These are phyloP conservation scores for Endogone sp. DNA, from an alignment of 192 early-diverging fungal genomes.

Conservation along the genomic window DNA sequence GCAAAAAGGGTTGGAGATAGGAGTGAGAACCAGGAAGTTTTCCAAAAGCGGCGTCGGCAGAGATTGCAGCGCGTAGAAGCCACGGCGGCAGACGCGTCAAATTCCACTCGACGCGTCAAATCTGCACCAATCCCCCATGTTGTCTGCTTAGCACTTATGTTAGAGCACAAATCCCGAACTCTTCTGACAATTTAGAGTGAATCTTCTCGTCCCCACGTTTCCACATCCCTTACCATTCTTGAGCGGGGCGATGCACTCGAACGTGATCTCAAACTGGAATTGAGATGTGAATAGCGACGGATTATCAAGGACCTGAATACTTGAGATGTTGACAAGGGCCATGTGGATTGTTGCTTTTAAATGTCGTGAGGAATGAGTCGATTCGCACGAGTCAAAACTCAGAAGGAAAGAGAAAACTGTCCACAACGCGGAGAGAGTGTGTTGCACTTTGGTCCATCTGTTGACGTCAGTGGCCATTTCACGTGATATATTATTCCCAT, in stretches of 20 bases:
- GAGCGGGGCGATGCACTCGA: conserved; percentile 88
- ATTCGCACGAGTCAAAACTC: not conserved
- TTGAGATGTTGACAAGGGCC: conserved; percentile 77
- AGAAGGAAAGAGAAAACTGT: not conserved
- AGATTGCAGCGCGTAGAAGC: not conserved
- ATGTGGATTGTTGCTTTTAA: conserved; percentile 29
- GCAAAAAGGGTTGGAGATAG: conserved; percentile 2
- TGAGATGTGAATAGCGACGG: conserved; percentile 75
- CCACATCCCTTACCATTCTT: conserved; percentile 80
- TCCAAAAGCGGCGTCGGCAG: not conserved
- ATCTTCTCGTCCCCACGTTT: too few species aligned
- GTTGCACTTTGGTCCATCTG: too few species aligned
- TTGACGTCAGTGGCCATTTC: not conserved
- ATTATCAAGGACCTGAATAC: conserved; percentile 84
- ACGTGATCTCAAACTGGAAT: conserved; percentile 95
- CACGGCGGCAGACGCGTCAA: not conserved
- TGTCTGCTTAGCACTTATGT: not conserved
- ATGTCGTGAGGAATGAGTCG: not conserved
- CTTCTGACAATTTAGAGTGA: too few species aligned
- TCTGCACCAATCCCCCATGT: not conserved
- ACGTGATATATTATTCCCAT: too few species aligned
- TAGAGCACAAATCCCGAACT: too few species aligned
- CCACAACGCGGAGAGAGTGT: too few species aligned
- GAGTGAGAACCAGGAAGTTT: not conserved
- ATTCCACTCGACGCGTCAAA: not conserved